Evolutionary conservation across 768 basidiomycete species (phyloP).

Genomic region (Boletus speciosus): DNA sequence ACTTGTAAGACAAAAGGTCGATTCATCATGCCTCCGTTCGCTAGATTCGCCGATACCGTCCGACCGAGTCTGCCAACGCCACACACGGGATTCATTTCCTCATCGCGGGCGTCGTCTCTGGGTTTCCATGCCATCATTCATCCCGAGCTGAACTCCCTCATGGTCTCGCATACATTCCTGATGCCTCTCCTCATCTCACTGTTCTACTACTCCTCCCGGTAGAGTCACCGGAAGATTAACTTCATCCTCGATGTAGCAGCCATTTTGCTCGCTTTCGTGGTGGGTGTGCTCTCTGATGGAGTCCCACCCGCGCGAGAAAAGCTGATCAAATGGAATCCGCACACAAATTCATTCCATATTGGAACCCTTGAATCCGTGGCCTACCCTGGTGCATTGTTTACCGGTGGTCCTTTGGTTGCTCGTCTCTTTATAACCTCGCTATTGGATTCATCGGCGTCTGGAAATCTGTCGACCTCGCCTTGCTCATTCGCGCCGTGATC

Average conservation of each 20-base stretch:
- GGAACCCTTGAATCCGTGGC: constrained; percentile 16
- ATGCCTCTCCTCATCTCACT: constrained; percentile 16
- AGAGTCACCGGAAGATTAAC: constrained; percentile 12
- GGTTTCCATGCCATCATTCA: not conserved
- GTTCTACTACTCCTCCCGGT: constrained; percentile 16
- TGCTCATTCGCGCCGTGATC: constrained; percentile 19
- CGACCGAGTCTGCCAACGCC: not conserved
- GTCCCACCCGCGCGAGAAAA: not conserved
- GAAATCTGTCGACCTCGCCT: constrained; percentile 22
- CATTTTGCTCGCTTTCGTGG: constrained; percentile 12
- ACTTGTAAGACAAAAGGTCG: not conserved
- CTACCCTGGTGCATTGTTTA: not conserved
- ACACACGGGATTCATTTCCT: not conserved
- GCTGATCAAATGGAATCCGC: not conserved
- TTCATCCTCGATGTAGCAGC: constrained; percentile 17
- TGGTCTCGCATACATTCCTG: constrained; percentile 23
- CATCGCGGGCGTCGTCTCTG: not conserved
- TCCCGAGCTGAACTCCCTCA: constrained; percentile 15
- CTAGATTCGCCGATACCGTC: not conserved
- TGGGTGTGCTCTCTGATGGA: constrained; percentile 6
- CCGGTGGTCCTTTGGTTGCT: too few species aligned
- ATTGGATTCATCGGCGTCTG: constrained; percentile 18
- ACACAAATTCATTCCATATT: constrained; percentile 21
- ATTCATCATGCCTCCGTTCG: not conserved
- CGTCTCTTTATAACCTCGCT: constrained; percentile 3